A percentile compares a stretch with the other conserved stretches of the same genome.
phyloP scores from a whole-genome alignment of 176 grass and related monocot species.

The Lolium rigidum region DNA sequence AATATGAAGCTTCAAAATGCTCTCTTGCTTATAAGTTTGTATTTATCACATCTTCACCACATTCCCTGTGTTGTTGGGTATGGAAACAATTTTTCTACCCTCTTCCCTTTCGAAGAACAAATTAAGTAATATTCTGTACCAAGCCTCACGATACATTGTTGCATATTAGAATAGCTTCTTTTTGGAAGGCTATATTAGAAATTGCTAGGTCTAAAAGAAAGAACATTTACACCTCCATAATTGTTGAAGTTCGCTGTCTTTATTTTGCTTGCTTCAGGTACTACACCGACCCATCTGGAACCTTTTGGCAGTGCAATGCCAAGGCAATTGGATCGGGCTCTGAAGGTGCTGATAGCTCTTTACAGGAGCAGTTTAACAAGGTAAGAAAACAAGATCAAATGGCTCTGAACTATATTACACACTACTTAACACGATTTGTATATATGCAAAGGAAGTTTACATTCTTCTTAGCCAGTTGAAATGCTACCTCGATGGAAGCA shows the following conservation, averaged over 20 bases:
- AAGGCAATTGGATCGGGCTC: conserved; percentile 96
- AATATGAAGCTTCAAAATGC: background rate
- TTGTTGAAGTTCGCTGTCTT: background rate
- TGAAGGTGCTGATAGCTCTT: conserved; percentile 93
- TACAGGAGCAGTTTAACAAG: conserved; percentile 96
- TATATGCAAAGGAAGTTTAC: conserved; percentile 12
- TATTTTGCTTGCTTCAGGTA: conserved; percentile 55
- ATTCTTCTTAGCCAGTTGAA: background rate
- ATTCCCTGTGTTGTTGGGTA: background rate
- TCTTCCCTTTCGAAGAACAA: background rate
- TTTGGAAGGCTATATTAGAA: background rate
- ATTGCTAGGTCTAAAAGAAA: background rate
- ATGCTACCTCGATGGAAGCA: conserved; percentile 10
- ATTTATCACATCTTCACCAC: background rate
- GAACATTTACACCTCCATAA: background rate
- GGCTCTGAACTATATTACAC: background rate
- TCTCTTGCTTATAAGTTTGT: background rate
- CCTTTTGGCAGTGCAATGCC: conserved; percentile 96
- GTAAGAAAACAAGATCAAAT: conserved; percentile 38
- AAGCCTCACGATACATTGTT: background rate
- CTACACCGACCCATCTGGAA: conserved; percentile 92
- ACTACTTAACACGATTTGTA: background rate
- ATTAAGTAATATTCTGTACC: background rate
- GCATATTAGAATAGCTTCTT: background rate
- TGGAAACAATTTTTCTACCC: background rate